Percentiles rank a stretch among this genome's conserved stretches.
Conservation (phyloP, 1,284 basidiomycete genomes). For the Naganishia sp. region DNA sequence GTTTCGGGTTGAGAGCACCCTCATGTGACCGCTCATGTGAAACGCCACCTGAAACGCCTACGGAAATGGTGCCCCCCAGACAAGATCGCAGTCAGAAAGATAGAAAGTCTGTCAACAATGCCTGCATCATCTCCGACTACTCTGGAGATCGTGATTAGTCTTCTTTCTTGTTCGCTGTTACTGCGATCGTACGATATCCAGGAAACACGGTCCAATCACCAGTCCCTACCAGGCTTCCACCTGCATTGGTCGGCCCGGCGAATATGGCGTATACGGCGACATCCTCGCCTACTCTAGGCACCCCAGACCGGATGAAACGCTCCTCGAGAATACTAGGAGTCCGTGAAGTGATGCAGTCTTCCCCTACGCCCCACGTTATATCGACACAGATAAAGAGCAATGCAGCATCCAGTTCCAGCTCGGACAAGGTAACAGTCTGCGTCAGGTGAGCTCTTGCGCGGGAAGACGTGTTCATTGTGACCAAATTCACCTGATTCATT, state of each 20-base stretch:
- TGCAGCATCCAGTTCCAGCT: background rate
- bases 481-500: background rate
- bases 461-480: background rate
- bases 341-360: background rate
- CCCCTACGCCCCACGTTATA: background rate
- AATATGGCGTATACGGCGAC: constrained; percentile 11
- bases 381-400: background rate
- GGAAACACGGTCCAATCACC: too few species aligned
- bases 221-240: too few species aligned
- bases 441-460: constrained; percentile 25
- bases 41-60: background rate
- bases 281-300: constrained; percentile 2
- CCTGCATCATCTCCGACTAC: too few species aligned
- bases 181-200: too few species aligned
- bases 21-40: background rate
- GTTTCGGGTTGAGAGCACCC: too few species aligned
- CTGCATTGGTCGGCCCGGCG: background rate
- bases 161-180: too few species aligned
- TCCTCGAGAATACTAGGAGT: constrained; percentile 13
- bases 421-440: constrained; percentile 31
- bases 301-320: constrained; percentile 16
- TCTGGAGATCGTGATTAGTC: too few species aligned
- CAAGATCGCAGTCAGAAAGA: background rate
- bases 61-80: background rate
- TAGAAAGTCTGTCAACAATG: background rate